Base-by-base conservation (phyloP, 2,329 filamentous ascomycete species). In the Aspergillus niger region DNA sequence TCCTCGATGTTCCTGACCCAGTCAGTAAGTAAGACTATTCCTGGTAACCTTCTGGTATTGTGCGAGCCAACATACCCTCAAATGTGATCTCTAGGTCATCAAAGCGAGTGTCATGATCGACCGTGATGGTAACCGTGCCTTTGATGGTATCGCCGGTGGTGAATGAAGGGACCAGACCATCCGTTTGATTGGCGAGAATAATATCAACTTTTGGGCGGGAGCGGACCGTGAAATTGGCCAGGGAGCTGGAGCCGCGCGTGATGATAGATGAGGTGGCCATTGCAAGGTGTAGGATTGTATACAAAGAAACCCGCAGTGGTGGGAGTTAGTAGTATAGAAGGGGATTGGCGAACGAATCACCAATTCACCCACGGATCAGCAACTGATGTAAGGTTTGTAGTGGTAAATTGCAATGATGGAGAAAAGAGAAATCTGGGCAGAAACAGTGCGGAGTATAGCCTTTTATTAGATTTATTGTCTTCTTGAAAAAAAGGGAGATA, bases 41-140 rank as follows among this genome's bases (percentile, higher is more conserved):
- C 44, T 20, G 10, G 41, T 43, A 5, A 6, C 26, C 10, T 8
- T 39, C 15, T 38, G 28, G n/a, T 5, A 5, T 15, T 13, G 4
- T 15, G 1, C 2, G 11, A 36, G 5, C 1, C 26, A 8, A 36
- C 75, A 63, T 71, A 83, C 84, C 86, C 63, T 85, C 77, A 58
- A 88, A 84, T 3, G 82, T 79, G 66, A 88, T 86, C 30, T 85
- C 81, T 39, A 88, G 73, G 8, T 85, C 79, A 51, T 87, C 84
- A 66, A 88, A 87, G 38, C 76, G 75, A 3, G 79, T 85, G 54
- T 86, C 83, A 51, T 77, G 74, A n/a, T 78, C 74, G 3, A 81
- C 76, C 22, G 77, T 80, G 57, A 88, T 77, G 17, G 73, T 77
- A 5, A 83, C 81, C 26, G 76, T 79, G 11, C 86, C 86, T 58